A percentile compares a stretch with the other conserved stretches of the same genome.
phyloP scores from a whole-genome alignment of 257 asterid genomes.

The Solanum etuberosum region DNA sequence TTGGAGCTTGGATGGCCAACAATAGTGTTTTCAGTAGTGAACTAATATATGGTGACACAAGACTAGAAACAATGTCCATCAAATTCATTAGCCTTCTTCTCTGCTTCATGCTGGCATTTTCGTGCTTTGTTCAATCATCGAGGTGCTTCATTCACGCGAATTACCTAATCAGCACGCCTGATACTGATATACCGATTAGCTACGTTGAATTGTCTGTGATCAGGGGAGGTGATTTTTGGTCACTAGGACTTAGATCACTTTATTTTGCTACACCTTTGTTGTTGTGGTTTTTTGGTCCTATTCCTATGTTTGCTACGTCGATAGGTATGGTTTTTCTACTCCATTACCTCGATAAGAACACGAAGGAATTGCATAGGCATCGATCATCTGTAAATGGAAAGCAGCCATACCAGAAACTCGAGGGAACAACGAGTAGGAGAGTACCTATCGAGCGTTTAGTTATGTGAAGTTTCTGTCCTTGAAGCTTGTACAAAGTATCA shows the following conservation, averaged over 20 bases:
- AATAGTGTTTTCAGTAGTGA: constrained; percentile 10
- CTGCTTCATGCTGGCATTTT: constrained; percentile 36
- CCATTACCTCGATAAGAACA: neutral
- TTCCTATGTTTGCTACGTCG: constrained; percentile 12
- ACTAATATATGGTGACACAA: constrained; percentile 33
- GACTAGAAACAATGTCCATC: constrained; percentile 13
- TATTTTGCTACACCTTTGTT: constrained; percentile 38
- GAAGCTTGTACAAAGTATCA: neutral
- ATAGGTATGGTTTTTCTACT: neutral
- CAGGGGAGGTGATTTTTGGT: constrained; percentile 40
- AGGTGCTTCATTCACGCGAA: constrained; percentile 34
- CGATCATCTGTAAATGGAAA: neutral
- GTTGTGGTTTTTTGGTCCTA: constrained; percentile 51
- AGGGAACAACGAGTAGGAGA: neutral
- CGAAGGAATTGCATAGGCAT: neutral
- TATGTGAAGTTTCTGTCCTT: neutral
- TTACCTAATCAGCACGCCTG: constrained; percentile 41
- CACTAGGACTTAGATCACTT: constrained; percentile 33
- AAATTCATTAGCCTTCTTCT: constrained; percentile 19
- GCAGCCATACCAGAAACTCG: neutral
- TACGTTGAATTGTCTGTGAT: constrained; percentile 28
- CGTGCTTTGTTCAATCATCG: constrained; percentile 29
- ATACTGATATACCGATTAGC: constrained; percentile 23
- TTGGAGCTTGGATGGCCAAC: constrained; percentile 50
- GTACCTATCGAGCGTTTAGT: neutral